Percentiles rank a stretch among this genome's conserved stretches.
phyloP scores from a whole-genome alignment of 306 rosid genomes.

The Ochetophila trinervis region DNA sequence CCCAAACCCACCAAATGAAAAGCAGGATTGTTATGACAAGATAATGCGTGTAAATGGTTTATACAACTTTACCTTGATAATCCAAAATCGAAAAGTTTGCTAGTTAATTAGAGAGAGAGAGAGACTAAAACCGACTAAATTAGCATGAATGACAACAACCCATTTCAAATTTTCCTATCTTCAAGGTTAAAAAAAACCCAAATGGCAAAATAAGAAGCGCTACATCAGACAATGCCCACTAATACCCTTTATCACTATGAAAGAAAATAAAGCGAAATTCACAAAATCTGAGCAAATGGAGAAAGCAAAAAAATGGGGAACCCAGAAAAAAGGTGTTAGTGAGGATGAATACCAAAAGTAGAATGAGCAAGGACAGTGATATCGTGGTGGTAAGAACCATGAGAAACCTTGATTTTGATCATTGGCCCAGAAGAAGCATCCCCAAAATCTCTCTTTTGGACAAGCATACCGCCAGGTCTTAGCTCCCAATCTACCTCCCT shows the following conservation, averaged over 20 bases:
- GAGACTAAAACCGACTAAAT: constrained; percentile 2
- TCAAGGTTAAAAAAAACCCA: constrained; percentile 17
- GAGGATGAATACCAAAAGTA: constrained; percentile 48
- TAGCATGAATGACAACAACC: constrained; percentile 11
- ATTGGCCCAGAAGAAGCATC: constrained; percentile 39
- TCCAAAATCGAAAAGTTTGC: background rate
- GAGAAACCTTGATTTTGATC: constrained; percentile 62
- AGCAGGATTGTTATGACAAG: background rate
- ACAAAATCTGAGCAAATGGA: background rate
- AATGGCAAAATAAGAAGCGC: constrained; percentile 4
- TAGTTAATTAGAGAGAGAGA: background rate
- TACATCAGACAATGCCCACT: constrained; percentile 1
- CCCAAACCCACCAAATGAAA: constrained; percentile 21
- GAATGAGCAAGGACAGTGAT: constrained; percentile 48
- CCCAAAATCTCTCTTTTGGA: constrained; percentile 54
- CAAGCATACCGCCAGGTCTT: constrained; percentile 78
- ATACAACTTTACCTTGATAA: background rate
- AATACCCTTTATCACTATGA: constrained; percentile 13
- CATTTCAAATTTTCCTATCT: constrained; percentile 4
- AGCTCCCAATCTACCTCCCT: constrained; percentile 64
- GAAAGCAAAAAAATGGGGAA: constrained; percentile 2
- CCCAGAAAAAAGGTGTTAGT: constrained; percentile 18
- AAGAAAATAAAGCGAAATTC: constrained; percentile 9
- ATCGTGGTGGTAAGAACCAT: constrained; percentile 51
- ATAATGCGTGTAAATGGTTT: background rate